Conservation (phyloP, 495 filamentous ascomycete genomes). For the Talaromyces liani region DNA sequence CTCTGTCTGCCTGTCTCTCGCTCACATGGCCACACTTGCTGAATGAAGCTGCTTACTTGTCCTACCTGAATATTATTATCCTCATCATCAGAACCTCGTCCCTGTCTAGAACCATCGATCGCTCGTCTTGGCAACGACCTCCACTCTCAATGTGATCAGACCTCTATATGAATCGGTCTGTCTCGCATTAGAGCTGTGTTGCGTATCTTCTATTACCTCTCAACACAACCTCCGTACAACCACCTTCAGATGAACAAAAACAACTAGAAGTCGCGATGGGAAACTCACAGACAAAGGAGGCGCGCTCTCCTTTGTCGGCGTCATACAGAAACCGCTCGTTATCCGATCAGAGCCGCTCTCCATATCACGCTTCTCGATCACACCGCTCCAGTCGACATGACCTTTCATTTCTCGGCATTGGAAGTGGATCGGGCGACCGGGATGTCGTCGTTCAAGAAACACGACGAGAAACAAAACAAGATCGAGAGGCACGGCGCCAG, state of each 20-base stretch:
- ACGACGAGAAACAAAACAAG: conserved; percentile 81
- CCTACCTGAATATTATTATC: background rate
- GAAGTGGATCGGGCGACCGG: conserved; percentile 32
- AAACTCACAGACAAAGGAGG: conserved; percentile 55
- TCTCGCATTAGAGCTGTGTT: background rate
- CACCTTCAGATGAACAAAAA: background rate
- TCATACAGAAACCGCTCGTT: conserved; percentile 24
- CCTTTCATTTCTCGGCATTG: conserved; percentile 48
- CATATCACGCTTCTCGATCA: conserved; percentile 33
- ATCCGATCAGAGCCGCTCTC: conserved; percentile 24
- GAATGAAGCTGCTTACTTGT: background rate
- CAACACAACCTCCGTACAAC: background rate
- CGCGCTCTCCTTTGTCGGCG: conserved; percentile 29
- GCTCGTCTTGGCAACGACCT: background rate
- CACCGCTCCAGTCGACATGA: conserved; percentile 48
- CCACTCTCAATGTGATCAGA: background rate
- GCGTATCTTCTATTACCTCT: background rate
- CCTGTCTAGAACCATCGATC: background rate
- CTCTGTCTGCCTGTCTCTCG: background rate
- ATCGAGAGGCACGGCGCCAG: conserved; percentile 75
- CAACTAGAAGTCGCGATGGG: conserved; percentile 35
- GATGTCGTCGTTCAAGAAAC: conserved; percentile 41
- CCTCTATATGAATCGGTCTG: background rate
- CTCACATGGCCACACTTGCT: background rate
- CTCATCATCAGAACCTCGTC: background rate